A percentile compares a stretch with the other conserved stretches of the same genome.
Evolutionary conservation across 768 basidiomycete genomes (phyloP).

Genomic region (Suillus discolor): DNA sequence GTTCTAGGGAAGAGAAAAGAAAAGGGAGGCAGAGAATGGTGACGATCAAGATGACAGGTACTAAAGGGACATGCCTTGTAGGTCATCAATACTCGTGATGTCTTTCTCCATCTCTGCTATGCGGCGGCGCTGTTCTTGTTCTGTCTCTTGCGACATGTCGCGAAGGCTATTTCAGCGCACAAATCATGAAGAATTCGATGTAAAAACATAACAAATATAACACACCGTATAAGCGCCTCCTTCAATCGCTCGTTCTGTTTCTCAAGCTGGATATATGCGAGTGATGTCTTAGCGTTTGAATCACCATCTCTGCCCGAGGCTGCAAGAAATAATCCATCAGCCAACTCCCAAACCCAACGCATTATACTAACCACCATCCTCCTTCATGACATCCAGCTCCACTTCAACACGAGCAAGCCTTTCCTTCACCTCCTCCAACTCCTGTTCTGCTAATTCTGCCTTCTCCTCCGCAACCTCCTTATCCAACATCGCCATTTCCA

Average conservation of each 20-base stretch:
- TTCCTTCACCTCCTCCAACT: constrained; percentile 81
- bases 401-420: constrained; percentile 78
- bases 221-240: constrained; percentile 86
- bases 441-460: constrained; percentile 76
- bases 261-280: constrained; percentile 85
- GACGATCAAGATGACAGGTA: neutral
- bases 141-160: constrained; percentile 86
- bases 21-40: neutral
- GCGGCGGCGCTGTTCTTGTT: constrained; percentile 77
- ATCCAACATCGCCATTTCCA: constrained; percentile 95
- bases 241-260: constrained; percentile 96
- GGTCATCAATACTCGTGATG: constrained; percentile 70
- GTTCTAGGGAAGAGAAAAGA: constrained; percentile 2
- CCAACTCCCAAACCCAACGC: neutral
- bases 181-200: neutral
- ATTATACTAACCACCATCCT: constrained; percentile 41
- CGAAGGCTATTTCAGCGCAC: constrained; percentile 57
- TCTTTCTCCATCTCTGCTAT: constrained; percentile 93
- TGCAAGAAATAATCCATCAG: constrained; percentile 15
- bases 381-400: constrained; percentile 79
- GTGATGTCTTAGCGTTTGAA: constrained; percentile 51
- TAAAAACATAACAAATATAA: neutral
- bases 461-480: constrained; percentile 96
- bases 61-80: constrained; percentile 61
- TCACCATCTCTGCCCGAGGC: constrained; percentile 32